Evolutionary conservation across 306 rosid species (phyloP), one percentile per base, ranked within the genome.

Genomic region (Arachis hypogaea): DNA sequence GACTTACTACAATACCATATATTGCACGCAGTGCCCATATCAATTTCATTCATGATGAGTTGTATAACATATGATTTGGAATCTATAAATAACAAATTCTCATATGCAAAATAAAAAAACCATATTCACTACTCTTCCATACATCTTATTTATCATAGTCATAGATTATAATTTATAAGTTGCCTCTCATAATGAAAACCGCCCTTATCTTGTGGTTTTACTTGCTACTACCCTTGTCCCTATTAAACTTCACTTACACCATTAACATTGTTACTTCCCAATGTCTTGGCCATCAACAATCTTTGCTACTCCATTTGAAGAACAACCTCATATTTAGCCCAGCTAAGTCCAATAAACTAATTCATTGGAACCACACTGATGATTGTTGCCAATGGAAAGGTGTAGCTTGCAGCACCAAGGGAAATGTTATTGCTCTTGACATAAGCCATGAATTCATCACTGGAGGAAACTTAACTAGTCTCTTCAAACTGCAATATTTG

Each of bases 311-410:
- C 22, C 68, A 66, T 2, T 44, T 81, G 43, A 81, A 72, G 46
- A 59, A 36, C n/a, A 4, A 0, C 58, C 82, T 88, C 30, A 2
- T 0, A 1, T 80, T 68, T 6, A 0, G n/a, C 11, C 0, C 49
- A 22, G 0, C 18, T 0, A 0, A 0, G 0, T 83, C 89, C 7
- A 8, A 2, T 6, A 82, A 84, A 8, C 45, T 84, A 1, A 54
- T 2, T 40, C 12, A 0, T 1, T 83, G 86, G 90, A 75, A 72
- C 46, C 63, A 57, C 28, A 81, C 42, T 38, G 1, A 11, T 1
- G 79, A 79, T 81, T 84, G 83, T 38, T 84, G 85, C 66, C 11
- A 57, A 2, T 87, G 96, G 96, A 33, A 6, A 1, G 96, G 91
- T 2, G 86, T 90, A 0, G 30, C 66, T 22, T 88, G 85, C 72